Conservation (phyloP, 2,329 filamentous ascomycete species). For the Didymella keratinophila region DNA sequence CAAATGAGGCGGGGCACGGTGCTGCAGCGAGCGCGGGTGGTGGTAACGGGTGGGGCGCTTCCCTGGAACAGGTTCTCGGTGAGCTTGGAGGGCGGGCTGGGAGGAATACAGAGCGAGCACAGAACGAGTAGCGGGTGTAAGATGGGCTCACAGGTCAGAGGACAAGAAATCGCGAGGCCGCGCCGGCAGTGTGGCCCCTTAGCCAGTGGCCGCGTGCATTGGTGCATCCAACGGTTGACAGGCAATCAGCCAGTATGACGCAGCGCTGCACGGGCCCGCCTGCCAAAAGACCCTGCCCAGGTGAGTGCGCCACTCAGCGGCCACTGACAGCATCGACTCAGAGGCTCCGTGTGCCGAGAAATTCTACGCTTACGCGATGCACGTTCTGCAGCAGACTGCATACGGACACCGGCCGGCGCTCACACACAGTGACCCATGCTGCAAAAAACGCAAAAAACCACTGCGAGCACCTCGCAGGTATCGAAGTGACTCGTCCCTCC, state of each 20-base stretch:
- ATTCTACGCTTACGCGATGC: background rate
- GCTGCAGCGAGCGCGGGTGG: background rate
- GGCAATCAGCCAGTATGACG: slow-evolving; percentile 8
- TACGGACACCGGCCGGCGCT: too few relatives aligned
- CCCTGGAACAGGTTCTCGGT: slow-evolving; percentile 14
- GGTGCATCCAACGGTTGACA: slow-evolving; percentile 3
- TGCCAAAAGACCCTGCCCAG: background rate
- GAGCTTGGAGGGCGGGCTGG: background rate
- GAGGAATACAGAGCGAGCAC: background rate
- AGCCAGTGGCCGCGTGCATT: slow-evolving; percentile 4
- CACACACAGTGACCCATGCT: too few relatives aligned
- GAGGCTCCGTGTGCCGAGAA: background rate
- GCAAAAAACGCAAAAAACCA: too few relatives aligned
- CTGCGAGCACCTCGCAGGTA: too few relatives aligned
- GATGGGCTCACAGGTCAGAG: background rate
- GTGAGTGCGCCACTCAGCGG: slow-evolving; percentile 9
- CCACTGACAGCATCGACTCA: slow-evolving; percentile 3
- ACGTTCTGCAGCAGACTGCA: background rate
- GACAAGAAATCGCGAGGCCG: slow-evolving; percentile 5
- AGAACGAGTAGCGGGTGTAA: background rate
- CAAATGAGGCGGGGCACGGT: slow-evolving; percentile 23
- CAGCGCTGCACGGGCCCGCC: background rate
- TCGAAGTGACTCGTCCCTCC: slow-evolving; percentile 1
- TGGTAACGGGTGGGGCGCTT: background rate
- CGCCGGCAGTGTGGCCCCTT: slow-evolving; percentile 5